Percentiles rank a stretch among this genome's conserved stretches.
Evolutionary conservation across 2,329 filamentous ascomycete genomes (phyloP).

Genomic region (Claviceps maximensis): DNA sequence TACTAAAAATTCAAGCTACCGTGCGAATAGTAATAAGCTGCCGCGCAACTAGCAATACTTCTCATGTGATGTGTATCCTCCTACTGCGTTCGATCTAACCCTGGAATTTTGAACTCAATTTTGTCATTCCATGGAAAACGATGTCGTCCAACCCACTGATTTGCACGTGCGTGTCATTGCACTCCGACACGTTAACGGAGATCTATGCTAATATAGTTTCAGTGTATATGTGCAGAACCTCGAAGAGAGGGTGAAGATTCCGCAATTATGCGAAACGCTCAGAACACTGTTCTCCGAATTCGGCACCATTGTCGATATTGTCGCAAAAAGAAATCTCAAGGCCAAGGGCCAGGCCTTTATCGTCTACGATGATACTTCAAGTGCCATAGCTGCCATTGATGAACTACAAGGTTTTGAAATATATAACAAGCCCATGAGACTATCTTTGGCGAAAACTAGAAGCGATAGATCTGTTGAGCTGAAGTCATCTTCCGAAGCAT

Average conservation of each 20-base stretch:
- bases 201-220: slow-evolving; percentile 22
- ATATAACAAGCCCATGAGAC: slow-evolving; percentile 78
- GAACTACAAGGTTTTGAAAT: slow-evolving; percentile 87
- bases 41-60: no score
- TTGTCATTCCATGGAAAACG: not conserved
- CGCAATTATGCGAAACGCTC: slow-evolving; percentile 60
- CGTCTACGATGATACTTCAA: slow-evolving; percentile 71
- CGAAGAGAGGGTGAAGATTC: slow-evolving; percentile 80
- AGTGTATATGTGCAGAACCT: slow-evolving; percentile 70
- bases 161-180: slow-evolving; percentile 64
- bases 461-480: slow-evolving; percentile 79
- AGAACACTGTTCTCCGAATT: slow-evolving; percentile 75
- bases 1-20: no score
- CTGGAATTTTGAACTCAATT: not conserved
- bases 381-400: slow-evolving; percentile 70
- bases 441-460: slow-evolving; percentile 67
- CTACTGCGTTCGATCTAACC: no score
- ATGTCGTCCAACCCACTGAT: slow-evolving; percentile 27
- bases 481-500: slow-evolving; percentile 62
- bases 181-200: slow-evolving; percentile 44
- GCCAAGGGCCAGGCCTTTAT: slow-evolving; percentile 94
- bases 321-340: slow-evolving; percentile 80
- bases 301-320: slow-evolving; percentile 70
- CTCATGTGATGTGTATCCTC: no score
- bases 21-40: no score